A percentile compares a stretch with the other conserved stretches of the same genome.
Evolutionary conservation across 257 asterid genomes (phyloP).

Genomic region (Solanum sitiens): DNA sequence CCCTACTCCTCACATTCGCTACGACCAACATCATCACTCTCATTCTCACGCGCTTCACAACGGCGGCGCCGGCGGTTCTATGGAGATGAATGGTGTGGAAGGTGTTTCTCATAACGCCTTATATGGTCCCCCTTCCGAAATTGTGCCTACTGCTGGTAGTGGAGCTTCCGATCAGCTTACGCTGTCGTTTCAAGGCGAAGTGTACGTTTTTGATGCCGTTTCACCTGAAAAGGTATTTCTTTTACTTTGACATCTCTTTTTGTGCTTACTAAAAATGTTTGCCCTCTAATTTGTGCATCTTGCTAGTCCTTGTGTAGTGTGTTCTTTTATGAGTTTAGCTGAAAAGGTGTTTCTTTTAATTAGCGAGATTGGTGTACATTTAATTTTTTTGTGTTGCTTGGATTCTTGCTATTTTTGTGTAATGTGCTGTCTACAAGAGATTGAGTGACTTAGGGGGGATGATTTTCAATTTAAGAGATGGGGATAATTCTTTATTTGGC

Average conservation of each 20-base stretch:
- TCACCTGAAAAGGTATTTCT: conserved; percentile 73
- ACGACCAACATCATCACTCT: conserved; percentile 47
- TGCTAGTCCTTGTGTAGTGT: neutral
- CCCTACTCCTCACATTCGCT: conserved; percentile 37
- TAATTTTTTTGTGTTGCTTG: neutral
- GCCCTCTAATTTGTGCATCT: neutral
- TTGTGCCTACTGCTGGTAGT: conserved; percentile 20
- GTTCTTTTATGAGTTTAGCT: neutral
- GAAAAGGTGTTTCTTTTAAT: neutral
- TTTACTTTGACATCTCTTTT: neutral
- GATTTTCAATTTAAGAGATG: neutral
- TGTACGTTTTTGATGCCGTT: conserved; percentile 85
- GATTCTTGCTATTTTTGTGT: neutral
- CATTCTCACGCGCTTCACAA: conserved; percentile 57
- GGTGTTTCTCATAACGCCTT: conserved; percentile 34
- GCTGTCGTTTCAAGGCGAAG: conserved; percentile 94
- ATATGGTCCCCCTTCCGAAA: conserved; percentile 34
- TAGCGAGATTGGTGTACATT: neutral
- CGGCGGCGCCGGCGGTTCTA: neutral
- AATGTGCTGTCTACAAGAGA: neutral
- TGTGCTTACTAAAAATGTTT: neutral
- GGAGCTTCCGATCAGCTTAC: conserved; percentile 83
- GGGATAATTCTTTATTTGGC: neutral
- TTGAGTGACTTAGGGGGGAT: neutral
- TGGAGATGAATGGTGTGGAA: conserved; percentile 30